Percentiles rank a stretch among this genome's conserved stretches.
Evolutionary conservation across 2,329 filamentous ascomycete genomes (phyloP).

Genomic region (Coniella vitis): DNA sequence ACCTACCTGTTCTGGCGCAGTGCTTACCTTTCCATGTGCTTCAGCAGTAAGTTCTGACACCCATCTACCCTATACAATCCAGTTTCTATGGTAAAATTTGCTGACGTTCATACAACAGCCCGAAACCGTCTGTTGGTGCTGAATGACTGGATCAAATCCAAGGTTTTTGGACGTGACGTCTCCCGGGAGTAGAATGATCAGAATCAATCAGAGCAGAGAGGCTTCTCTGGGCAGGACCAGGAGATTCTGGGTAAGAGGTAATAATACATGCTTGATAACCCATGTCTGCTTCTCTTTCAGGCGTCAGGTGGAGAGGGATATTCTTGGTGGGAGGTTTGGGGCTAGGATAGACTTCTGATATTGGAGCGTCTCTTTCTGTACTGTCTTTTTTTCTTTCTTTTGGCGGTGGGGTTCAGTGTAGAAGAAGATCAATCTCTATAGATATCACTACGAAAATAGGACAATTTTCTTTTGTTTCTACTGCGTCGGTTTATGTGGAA

Average conservation of each 20-base stretch:
- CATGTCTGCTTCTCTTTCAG: conserved; percentile 1
- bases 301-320: not conserved
- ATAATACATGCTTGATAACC: conserved; percentile 1
- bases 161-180: conserved; percentile 92
- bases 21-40: conserved; percentile 99
- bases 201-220: not conserved
- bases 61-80: not conserved
- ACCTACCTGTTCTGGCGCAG: conserved; percentile 99
- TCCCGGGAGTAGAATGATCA: conserved; percentile 60
- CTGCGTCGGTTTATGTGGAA: too few species aligned
- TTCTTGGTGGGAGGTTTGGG: not conserved
- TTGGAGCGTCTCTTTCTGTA: not conserved
- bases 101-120: conserved; percentile 42
- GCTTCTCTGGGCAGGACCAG: not conserved
- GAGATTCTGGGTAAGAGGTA: too few species aligned
- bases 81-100: conserved; percentile 14
- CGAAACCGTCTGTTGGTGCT: conserved; percentile 91
- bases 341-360: conserved; percentile 1
- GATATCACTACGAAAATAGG: not conserved
- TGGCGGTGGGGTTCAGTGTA: not conserved
- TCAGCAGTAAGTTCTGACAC: conserved; percentile 74
- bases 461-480: too few species aligned
- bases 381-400: not conserved
- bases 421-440: not conserved
- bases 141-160: conserved; percentile 95